Base-by-base conservation (phyloP, 2,329 filamentous ascomycete species). In the Pyrenochaeta sp. region DNA sequence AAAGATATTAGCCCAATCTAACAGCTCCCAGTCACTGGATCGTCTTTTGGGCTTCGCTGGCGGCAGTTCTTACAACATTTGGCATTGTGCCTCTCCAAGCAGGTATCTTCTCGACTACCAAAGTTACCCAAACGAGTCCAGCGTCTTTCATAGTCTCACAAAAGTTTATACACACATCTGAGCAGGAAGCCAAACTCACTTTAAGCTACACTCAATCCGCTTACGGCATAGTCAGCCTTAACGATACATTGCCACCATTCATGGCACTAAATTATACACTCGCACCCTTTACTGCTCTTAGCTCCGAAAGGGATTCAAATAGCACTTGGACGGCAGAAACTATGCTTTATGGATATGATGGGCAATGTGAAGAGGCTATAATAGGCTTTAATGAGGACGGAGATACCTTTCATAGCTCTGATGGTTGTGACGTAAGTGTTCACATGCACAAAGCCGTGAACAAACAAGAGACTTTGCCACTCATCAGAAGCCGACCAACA, bases 1-100 rank as follows among this genome's bases (percentile, higher is more conserved):
- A 21, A 8, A 23, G n/a, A 6, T 4, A 9, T n/a, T 19, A 11
- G 6, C 19, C 11, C 15, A 24, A 7, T 35, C 22, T 50, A 17
- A 50, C 35, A 31, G 22, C 28, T 17, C 21, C 13, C 15, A 78
- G 76, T 7, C 79, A 85, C 36, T 83, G 79, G 80, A 51, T 71
- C 0, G 76, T 81, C 0, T 78, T 82, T 24, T 71, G 71, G 4
- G 71, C 75, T 0, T 78, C 79, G 0, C 66, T 71, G 0, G 69
- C 74, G 0, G 75, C 80, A 53, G 64, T 84, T 0, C 26, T 81
- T 0, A 71, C 82, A 0, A 78, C 80, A 9, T 83, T 78, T 76
- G 61, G 74, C 0, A 55, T 85, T 0, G 82, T 80, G 0, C 82
- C 82, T 0, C 50, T 80, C 0, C 80, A 84, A 49, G 75, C 78